Evolutionary conservation across 768 basidiomycete species (phyloP).

Genomic region (Butyriboletus loyo): DNA sequence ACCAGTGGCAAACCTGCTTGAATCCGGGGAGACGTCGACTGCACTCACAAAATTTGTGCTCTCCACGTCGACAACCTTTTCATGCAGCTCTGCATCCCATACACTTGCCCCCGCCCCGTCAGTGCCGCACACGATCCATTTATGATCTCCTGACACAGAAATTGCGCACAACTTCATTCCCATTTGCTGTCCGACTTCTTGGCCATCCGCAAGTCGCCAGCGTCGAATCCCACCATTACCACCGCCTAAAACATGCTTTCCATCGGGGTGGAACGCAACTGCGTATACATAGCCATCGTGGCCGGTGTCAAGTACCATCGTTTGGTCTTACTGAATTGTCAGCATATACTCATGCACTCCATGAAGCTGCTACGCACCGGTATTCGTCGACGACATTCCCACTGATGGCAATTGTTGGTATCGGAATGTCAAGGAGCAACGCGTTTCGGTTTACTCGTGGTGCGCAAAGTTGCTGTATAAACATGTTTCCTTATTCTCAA

Average conservation of each 20-base stretch:
- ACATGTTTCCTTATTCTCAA: neutral
- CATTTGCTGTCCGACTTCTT: neutral
- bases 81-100: neutral
- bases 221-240: neutral
- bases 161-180: neutral
- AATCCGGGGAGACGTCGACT: neutral
- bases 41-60: accelerated
- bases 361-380: neutral
- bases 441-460: neutral
- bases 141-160: neutral
- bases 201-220: neutral
- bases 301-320: neutral
- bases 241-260: neutral
- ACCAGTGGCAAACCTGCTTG: neutral
- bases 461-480: neutral
- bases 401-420: neutral
- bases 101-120: neutral
- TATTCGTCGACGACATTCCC: neutral
- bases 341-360: neutral
- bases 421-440: neutral
- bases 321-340: neutral
- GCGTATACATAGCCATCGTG: neutral
- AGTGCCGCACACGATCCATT: neutral
- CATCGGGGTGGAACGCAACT: neutral
- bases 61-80: neutral